These are phyloP conservation scores for Seiridium cupressi DNA, from an alignment of 2,329 filamentous ascomycete genomes.

Conservation along the genomic window DNA sequence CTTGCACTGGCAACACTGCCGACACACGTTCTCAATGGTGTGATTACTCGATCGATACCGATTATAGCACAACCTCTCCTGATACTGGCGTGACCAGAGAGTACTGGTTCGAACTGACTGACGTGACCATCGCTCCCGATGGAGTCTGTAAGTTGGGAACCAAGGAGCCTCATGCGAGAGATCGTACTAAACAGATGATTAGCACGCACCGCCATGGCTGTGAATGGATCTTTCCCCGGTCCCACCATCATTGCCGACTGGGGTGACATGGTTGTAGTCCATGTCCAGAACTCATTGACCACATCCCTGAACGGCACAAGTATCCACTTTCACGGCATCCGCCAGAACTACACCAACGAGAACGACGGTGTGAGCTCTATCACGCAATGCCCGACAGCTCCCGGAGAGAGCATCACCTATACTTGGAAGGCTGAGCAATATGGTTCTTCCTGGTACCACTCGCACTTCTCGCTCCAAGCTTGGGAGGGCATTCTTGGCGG, in stretches of 20 bases:
- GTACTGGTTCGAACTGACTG: conserved; percentile 21
- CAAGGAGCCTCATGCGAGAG: not conserved
- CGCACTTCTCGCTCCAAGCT: conserved; percentile 49
- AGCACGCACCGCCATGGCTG: conserved; percentile 24
- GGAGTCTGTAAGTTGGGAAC: conserved; percentile 20
- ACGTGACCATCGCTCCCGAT: conserved; percentile 29
- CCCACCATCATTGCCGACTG: conserved; percentile 44
- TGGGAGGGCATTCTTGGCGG: conserved; percentile 58
- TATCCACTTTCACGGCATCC: conserved; percentile 63
- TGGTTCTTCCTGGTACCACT: conserved; percentile 60
- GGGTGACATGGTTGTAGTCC: conserved; percentile 37
- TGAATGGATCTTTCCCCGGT: conserved; percentile 34
- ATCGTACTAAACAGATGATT: not conserved
- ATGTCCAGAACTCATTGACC: conserved; percentile 48
- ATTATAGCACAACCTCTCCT: conserved; percentile 27
- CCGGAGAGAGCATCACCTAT: conserved; percentile 53
- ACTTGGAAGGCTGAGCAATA: conserved; percentile 54
- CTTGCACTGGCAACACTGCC: conserved; percentile 4
- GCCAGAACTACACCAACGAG: conserved; percentile 52
- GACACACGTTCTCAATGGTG: conserved; percentile 25
- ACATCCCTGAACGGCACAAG: conserved; percentile 52
- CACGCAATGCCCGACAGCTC: conserved; percentile 50
- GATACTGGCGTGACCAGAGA: conserved; percentile 38
- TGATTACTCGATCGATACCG: conserved; percentile 34
- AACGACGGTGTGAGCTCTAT: conserved; percentile 55